Conservation (phyloP, 192 early-diverging fungal genomes). For the Backusella morwellensis region DNA sequence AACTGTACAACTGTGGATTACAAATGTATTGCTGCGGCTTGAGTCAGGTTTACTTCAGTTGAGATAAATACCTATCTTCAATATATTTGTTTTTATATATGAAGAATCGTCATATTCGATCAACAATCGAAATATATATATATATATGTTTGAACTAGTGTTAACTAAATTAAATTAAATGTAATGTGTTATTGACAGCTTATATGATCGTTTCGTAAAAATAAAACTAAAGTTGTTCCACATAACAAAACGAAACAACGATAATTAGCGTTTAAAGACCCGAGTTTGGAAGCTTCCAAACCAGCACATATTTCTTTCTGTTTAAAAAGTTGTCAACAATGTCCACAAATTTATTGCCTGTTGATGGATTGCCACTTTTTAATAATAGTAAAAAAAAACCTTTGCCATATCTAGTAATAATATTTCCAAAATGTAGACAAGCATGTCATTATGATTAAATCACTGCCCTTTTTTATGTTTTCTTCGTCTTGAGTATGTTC, state of each 20-base stretch:
- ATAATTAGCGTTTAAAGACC: conserved; percentile 1
- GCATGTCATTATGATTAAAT: neutral
- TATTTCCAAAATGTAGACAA: neutral
- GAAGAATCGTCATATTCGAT: neutral
- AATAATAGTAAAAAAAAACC: neutral
- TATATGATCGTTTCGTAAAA: neutral
- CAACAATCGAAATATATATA: neutral
- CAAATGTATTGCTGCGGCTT: neutral
- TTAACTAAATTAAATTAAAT: neutral
- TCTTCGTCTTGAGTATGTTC: neutral
- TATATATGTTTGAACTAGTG: neutral
- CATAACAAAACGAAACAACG: neutral
- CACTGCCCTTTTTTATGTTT: neutral
- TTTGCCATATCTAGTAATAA: neutral
- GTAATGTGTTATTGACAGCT: neutral
- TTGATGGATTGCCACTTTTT: neutral
- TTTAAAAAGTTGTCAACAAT: neutral
- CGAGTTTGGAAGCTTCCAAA: neutral
- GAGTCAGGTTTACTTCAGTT: neutral
- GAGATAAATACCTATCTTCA: neutral
- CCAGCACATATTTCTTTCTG: neutral
- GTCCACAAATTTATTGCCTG: neutral
- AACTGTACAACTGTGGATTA: neutral
- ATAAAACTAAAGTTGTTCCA: neutral
- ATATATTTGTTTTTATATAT: neutral